These are phyloP conservation scores for Thermomucor indicae-seudaticae DNA, from an alignment of 371 early-diverging fungal species.

Conservation along the genomic window DNA sequence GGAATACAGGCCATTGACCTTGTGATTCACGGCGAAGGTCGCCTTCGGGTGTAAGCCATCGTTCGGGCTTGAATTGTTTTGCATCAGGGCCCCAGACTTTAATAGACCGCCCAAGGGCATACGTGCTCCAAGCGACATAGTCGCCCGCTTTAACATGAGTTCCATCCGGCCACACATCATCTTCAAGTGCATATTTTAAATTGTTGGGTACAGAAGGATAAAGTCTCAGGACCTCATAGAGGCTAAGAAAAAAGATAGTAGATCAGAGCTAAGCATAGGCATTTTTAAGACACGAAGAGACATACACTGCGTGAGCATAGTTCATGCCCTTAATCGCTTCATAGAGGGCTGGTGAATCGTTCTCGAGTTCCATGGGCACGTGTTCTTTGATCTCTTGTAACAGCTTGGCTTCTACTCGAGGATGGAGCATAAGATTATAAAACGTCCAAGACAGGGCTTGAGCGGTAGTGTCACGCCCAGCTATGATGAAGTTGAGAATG, in stretches of 20 bases:
- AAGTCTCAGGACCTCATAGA: slow-evolving; percentile 67
- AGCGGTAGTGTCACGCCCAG: slow-evolving; percentile 67
- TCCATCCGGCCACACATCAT: slow-evolving; percentile 70
- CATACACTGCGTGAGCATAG: slow-evolving; percentile 57
- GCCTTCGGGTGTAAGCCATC: slow-evolving; percentile 50
- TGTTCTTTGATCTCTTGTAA: slow-evolving; percentile 49
- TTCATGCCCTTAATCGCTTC: slow-evolving; percentile 47
- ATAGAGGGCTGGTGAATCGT: slow-evolving; percentile 25
- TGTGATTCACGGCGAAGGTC: slow-evolving; percentile 34
- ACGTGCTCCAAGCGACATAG: slow-evolving; percentile 47
- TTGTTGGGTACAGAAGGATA: slow-evolving; percentile 72
- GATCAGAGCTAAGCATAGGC: too few species aligned
- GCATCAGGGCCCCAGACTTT: slow-evolving; percentile 62
- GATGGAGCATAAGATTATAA: slow-evolving; percentile 51
- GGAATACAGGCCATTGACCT: slow-evolving; percentile 53
- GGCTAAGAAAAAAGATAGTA: slow-evolving; percentile 18
- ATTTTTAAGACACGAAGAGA: too few species aligned
- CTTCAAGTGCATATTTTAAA: slow-evolving; percentile 59
- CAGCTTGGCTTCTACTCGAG: slow-evolving; percentile 49
- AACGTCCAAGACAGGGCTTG: slow-evolving; percentile 73
- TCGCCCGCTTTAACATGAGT: slow-evolving; percentile 55
- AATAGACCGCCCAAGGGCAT: slow-evolving; percentile 47
- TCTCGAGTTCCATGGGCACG: slow-evolving; percentile 21
- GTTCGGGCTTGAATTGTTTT: slow-evolving; percentile 54
- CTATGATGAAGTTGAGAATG: slow-evolving; percentile 69